These are phyloP conservation scores for Xylaria scruposa DNA, from an alignment of 495 filamentous ascomycete species.

Conservation along the genomic window DNA sequence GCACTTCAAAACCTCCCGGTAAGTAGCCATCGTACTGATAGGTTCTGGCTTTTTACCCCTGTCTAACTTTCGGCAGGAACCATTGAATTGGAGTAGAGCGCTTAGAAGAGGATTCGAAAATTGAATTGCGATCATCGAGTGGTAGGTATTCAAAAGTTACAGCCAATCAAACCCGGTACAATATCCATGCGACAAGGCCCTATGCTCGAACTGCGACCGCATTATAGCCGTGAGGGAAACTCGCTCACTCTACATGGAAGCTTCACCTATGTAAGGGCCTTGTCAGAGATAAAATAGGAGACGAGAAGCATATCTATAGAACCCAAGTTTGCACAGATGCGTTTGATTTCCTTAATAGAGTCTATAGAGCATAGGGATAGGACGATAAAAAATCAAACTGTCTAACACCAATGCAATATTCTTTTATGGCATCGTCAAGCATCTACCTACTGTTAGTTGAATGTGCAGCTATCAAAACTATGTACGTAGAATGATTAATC, in stretches of 20 bases:
- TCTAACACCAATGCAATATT: too few relatives aligned
- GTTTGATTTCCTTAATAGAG: slow-evolving; percentile 12
- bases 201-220: neutral
- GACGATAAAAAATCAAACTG: neutral
- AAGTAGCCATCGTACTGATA: slow-evolving; percentile 33
- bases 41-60: neutral
- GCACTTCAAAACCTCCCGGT: slow-evolving; percentile 82
- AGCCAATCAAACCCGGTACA: too few relatives aligned
- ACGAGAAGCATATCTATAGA: slow-evolving; percentile 1
- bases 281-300: neutral
- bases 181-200: neutral
- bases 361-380: neutral
- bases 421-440: neutral
- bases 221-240: neutral
- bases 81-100: slow-evolving; percentile 24
- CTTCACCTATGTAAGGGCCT: neutral
- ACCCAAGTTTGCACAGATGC: neutral
- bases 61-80: slow-evolving; percentile 24
- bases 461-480: neutral
- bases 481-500: neutral
- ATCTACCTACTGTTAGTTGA: neutral
- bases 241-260: neutral
- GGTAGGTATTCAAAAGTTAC: neutral
- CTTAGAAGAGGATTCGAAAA: too few relatives aligned
- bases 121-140: neutral